These are phyloP conservation scores for Talaromyces sp. DNA, from an alignment of 2,329 filamentous ascomycete genomes.

Conservation along the genomic window DNA sequence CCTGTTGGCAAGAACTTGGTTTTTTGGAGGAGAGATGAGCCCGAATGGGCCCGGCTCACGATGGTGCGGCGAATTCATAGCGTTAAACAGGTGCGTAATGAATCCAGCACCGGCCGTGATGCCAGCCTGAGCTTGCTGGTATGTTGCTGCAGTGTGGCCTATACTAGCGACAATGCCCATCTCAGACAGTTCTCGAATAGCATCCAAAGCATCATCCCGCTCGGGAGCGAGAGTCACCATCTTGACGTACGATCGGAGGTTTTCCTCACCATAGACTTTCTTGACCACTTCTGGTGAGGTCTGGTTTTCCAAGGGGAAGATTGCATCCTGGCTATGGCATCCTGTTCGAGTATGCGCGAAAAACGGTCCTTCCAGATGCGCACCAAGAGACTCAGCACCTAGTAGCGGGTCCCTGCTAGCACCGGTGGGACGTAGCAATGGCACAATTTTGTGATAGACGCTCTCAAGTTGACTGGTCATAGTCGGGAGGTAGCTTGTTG, in stretches of 20 bases:
- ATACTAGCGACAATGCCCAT: constrained; percentile 12
- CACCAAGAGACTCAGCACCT: constrained; percentile 14
- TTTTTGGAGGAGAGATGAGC: constrained; percentile 3
- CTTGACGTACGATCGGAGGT: constrained; percentile 7
- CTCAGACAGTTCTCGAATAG: constrained; percentile 9
- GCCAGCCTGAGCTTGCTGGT: constrained; percentile 4
- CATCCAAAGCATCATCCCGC: constrained; percentile 11
- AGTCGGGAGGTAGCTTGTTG: constrained; percentile 14
- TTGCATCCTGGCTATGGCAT: constrained; percentile 1
- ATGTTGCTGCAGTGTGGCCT: constrained; percentile 13
- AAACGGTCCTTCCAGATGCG: constrained; percentile 15
- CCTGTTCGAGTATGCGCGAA: constrained; percentile 11
- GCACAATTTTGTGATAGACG: constrained; percentile 10
- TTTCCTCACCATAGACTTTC: constrained; percentile 1
- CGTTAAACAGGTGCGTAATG: constrained; percentile 14
- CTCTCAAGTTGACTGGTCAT: constrained; percentile 13
- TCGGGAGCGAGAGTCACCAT: constrained; percentile 15
- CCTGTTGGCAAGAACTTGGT: background rate
- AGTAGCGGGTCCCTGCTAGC: constrained; percentile 5
- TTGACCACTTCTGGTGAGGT: background rate
- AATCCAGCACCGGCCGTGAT: constrained; percentile 10
- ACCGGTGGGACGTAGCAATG: constrained; percentile 10
- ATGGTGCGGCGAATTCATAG: constrained; percentile 14
- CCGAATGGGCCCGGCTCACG: constrained; percentile 13
- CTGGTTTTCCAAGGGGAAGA: background rate